A percentile compares a stretch with the other conserved stretches of the same genome.
phyloP scores from a whole-genome alignment of 768 basidiomycete species.

The Naematelia aurantialba region DNA sequence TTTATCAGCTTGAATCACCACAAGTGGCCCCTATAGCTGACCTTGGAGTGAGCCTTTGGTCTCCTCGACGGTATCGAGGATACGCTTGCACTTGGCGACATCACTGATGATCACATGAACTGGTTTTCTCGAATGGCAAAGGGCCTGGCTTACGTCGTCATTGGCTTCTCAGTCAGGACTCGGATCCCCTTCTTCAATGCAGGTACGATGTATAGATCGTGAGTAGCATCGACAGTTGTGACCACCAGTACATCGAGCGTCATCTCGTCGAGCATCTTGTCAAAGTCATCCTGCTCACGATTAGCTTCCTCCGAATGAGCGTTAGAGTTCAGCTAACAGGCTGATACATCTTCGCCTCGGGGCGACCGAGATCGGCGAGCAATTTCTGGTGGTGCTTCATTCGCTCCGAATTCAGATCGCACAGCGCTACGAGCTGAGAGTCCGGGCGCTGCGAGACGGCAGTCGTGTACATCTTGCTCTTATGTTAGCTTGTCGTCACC shows the following conservation, averaged over 20 bases:
- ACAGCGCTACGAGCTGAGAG: slow-evolving; percentile 54
- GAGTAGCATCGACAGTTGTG: slow-evolving; percentile 56
- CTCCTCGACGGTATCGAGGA: slow-evolving; percentile 55
- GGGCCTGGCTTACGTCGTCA: slow-evolving; percentile 53
- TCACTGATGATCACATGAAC: slow-evolving; percentile 36
- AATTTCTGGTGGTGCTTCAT: slow-evolving; percentile 56
- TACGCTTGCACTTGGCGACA: slow-evolving; percentile 55
- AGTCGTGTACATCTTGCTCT: slow-evolving; percentile 55
- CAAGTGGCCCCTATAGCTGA: slow-evolving; percentile 9
- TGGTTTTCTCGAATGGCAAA: not conserved
- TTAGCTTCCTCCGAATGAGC: slow-evolving; percentile 42
- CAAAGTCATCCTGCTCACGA: slow-evolving; percentile 53
- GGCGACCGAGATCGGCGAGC: slow-evolving; percentile 52
- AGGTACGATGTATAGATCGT: slow-evolving; percentile 56
- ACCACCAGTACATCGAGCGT: slow-evolving; percentile 56
- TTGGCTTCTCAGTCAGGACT: slow-evolving; percentile 59
- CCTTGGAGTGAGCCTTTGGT: slow-evolving; percentile 50
- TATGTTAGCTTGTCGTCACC: not conserved
- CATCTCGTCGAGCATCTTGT: slow-evolving; percentile 55
- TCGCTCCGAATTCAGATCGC: slow-evolving; percentile 56
- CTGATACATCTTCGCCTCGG: slow-evolving; percentile 27
- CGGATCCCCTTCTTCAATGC: slow-evolving; percentile 42
- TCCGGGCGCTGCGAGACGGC: slow-evolving; percentile 55
- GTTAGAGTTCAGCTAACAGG: not conserved
- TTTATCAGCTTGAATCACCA: slow-evolving; percentile 8